Base-by-base conservation (phyloP, 1,139 yeast species). In the Hemisphaericaspora lyxosophila region DNA sequence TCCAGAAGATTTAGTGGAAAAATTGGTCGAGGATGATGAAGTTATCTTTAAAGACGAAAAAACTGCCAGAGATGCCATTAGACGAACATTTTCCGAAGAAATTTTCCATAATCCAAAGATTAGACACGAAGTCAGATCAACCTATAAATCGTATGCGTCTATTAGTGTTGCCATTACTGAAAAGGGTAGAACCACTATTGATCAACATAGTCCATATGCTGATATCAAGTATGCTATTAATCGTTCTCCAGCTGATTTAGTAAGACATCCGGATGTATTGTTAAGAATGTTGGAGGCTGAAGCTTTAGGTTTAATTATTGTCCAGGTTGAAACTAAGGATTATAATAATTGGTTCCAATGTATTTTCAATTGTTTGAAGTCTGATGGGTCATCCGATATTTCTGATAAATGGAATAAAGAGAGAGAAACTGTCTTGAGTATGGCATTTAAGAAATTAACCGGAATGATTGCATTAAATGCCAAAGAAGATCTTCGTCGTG, bases 231-330 rank as follows among this genome's bases (percentile, higher is more conserved):
- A 92, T 60, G 95, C 96, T 13, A 76, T 80, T 39, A 85, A 88
- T 60, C 76, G 94, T 53, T 73, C 87, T 1, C 83, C 92, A 8
- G 75, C 75, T 8, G 92, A 89, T 43, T 76, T 94, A 51, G 76
- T 79, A 4, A 71, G 70, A 31, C 73, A 79, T 37, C 97, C 98
- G 0, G 95, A 88, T 52, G 67, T 85, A 20, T 85, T 85, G 48
- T 70, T 94, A 52, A 78, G 95, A 53, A 92, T 92, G 96, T 66
- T 90, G 37, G 90, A 85, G 54, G 98, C 98, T 2, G 98, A 92
- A 57, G 62, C 64, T 60, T 51, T 78, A 64, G 76, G 95, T 64
- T 59, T 74, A 36, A 64, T 73, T 11, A 72, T 71, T 20, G 60
- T 77, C 28, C 67, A 70, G 39, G 73, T 78, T 33, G 72, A 70